These are phyloP conservation scores for Fragaria nilgerrensis DNA, from an alignment of 306 rosid species.

Conservation along the genomic window DNA sequence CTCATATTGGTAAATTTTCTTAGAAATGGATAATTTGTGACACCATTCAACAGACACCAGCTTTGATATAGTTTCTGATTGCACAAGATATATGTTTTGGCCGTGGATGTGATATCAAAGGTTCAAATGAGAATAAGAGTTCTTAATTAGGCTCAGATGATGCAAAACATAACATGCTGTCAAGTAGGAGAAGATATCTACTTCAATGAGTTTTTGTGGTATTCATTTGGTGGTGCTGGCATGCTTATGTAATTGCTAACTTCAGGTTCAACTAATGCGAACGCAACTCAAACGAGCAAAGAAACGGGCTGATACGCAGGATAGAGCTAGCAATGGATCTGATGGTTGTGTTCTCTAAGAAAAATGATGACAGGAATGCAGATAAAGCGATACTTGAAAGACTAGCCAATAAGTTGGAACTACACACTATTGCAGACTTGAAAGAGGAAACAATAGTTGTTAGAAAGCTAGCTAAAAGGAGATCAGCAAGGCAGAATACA, in stretches of 20 bases:
- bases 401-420: slow-evolving; percentile 67
- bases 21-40: background rate
- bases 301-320: slow-evolving; percentile 75
- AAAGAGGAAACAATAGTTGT: slow-evolving; percentile 61
- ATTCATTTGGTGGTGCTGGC: background rate
- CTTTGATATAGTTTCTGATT: background rate
- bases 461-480: slow-evolving; percentile 45
- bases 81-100: background rate
- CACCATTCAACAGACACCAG: background rate
- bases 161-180: background rate
- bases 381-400: slow-evolving; percentile 74
- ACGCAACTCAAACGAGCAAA: slow-evolving; percentile 69
- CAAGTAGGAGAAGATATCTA: background rate
- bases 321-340: slow-evolving; percentile 93
- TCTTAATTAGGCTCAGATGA: background rate
- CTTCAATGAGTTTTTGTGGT: background rate
- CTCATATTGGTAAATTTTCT: background rate
- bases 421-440: slow-evolving; percentile 59
- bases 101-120: background rate
- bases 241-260: slow-evolving; percentile 16
- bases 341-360: slow-evolving; percentile 68
- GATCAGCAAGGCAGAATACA: slow-evolving; percentile 41
- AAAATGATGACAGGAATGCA: slow-evolving; percentile 52
- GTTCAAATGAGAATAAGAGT: background rate
- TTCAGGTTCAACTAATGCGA: slow-evolving; percentile 82